Conservation (phyloP, 179 eudicot genomes). For the Amaranthus tricolor region DNA sequence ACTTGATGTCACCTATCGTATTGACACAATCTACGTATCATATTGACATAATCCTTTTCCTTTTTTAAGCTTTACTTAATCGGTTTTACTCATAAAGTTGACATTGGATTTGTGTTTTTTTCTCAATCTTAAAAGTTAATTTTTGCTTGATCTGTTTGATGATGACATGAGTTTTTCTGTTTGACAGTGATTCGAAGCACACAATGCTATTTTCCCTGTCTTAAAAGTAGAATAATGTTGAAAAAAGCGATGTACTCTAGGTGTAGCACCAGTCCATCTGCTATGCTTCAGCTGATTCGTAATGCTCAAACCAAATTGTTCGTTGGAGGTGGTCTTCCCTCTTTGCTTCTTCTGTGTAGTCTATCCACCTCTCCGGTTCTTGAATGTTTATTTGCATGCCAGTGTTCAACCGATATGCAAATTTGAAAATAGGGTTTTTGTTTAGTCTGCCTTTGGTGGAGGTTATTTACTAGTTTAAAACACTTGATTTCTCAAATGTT, state of each 20-base stretch:
- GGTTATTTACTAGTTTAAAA: too few relatives aligned
- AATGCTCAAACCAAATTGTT: slow-evolving; percentile 42
- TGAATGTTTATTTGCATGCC: neutral
- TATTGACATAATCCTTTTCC: neutral
- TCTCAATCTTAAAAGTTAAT: neutral
- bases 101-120: neutral
- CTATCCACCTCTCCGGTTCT: neutral
- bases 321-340: slow-evolving; percentile 42
- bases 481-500: too few relatives aligned
- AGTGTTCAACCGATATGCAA: neutral
- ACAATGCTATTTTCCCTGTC: neutral
- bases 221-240: slow-evolving; percentile 19
- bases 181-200: slow-evolving; percentile 17
- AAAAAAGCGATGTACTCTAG: slow-evolving; percentile 14
- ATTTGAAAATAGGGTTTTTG: neutral
- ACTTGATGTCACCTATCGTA: neutral
- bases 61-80: neutral
- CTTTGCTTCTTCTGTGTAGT: slow-evolving; percentile 8
- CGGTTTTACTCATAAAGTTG: neutral
- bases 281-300: slow-evolving; percentile 28
- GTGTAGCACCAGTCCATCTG: slow-evolving; percentile 9
- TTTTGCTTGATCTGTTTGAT: neutral
- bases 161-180: neutral
- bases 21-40: neutral
- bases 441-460: neutral